Base-by-base conservation (phyloP, 345 rosid species). In the Melastoma malabathricum region DNA sequence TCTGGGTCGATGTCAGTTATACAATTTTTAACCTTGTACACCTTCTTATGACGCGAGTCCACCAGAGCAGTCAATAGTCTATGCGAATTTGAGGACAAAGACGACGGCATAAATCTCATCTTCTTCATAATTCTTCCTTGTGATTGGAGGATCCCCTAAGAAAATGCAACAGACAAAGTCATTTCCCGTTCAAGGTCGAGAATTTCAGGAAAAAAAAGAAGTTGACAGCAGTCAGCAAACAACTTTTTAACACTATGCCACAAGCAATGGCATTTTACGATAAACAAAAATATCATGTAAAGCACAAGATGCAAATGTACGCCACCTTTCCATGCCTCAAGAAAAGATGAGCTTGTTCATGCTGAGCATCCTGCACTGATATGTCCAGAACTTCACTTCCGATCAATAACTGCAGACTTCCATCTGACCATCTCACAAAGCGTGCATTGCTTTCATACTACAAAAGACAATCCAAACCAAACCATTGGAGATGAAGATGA, bases 361-460 rank as follows among this genome's bases (percentile, higher is more conserved):
- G 95, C 45, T 72, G 71, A 3, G 93, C 95, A 70, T 79, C 88
- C 72, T 88, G 98, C 65, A 77, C 94, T 25, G 98, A 80, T 68
- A 87, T 81, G 72, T 92, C 94, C 57, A 92, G 97, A 69, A 92
- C 96, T 81, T 92, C 98, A 63, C 84, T 92, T 56, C 98, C 98
- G 64, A 92, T 77, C 70, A 84, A 56, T 60, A 92, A 69, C 84
- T 92, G 98, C 38, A 92, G 68, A 62, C 97, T 92, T 56, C 93
- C 98, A 81, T 92, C 97, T 59, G 98, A 92, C 98, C 98, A 92
- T 80, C 84, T 79, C 64, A 92, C 98, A 72, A 84, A 92, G 46
- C 97, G 93, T 55, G 98, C 95, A 77, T 92, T 92, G 72, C 98
- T 92, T 72, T 92, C 94, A 59, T 64, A 58, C 98, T 92, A 66